Base-by-base conservation (phyloP, 106 monocot genomes). In the Dendrobium officinale region DNA sequence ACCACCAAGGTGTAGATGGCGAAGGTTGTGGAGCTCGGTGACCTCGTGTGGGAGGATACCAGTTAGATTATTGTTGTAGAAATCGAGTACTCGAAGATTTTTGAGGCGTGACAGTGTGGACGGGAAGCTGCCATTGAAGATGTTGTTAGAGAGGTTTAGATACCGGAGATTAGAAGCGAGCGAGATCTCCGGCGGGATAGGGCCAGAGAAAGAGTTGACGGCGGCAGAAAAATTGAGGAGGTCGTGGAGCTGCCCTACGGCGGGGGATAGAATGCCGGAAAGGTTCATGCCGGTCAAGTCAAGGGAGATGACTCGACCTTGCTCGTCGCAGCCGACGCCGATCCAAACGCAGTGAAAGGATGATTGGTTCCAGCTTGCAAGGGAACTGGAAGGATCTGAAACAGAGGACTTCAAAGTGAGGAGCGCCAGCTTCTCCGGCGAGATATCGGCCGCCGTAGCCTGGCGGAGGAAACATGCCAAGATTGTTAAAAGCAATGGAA, bases 21-120 rank as follows among this genome's bases (percentile, higher is more conserved):
- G 88, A 51, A 93, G 91, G 67, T 78, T 43, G 24, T 80, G 48
- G 75, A 95, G 79, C 4, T 75, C 77, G 19, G 82, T 56, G 44
- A 90, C 78, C n/a, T 73, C 81, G 20, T 42, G n/a, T 10, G 92
- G 88, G 47, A 92, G 81, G 9, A 24, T 13, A 6, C 92, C 90
- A 16, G 90, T 86, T 56, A 92, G 79, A 67, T 92, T 92, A 82
- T 92, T 92, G 86, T 92, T 89, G 84, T 92, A 92, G 61, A 92
- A 75, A 40, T 92, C 92, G 42, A 92, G 84, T 37, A 88, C 79
- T 55, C 74, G 75, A 77, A 92, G 87, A 56, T 78, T 75, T 13
- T 64, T 43, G 42, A 87, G 80, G 58, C 78, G 5, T 31, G 87
- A 67, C 51, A 87, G 55, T 2, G 58, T 20, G 16, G 61, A n/a